These are phyloP conservation scores for Neurospora sublineolata DNA, from an alignment of 495 filamentous ascomycete species.

Conservation along the genomic window DNA sequence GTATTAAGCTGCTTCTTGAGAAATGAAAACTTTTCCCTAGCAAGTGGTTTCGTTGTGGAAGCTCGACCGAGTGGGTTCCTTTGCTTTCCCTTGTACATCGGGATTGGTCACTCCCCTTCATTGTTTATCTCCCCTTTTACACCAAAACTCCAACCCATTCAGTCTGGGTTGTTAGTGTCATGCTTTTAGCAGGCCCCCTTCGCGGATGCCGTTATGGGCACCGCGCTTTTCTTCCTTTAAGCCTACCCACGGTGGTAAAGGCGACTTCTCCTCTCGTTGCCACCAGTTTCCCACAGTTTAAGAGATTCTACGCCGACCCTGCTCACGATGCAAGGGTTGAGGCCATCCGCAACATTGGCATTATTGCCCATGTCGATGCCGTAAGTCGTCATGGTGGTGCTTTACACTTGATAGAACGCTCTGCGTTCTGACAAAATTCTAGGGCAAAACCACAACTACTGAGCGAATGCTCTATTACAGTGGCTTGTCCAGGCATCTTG, in stretches of 20 bases:
- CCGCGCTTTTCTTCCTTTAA: not conserved
- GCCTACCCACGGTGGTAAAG: not conserved
- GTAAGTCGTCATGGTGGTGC: constrained; percentile 33
- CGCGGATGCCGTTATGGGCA: constrained; percentile 11
- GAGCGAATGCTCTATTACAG: constrained; percentile 99
- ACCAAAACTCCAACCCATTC: not conserved
- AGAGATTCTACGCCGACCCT: not conserved
- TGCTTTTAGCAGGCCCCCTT: constrained; percentile 8
- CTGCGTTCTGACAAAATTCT: not conserved
- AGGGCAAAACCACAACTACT: constrained; percentile 98
- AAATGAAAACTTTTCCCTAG: not conserved
- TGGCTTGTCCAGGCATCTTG: constrained; percentile 74
- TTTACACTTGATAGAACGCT: constrained; percentile 2
- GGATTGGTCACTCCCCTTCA: not conserved
- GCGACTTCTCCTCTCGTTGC: not conserved
- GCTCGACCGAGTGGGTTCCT: not conserved
- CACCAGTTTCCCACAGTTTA: not conserved
- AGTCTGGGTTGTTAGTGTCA: not conserved
- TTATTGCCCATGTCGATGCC: constrained; percentile 98
- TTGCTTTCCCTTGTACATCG: not conserved
- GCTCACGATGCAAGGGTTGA: constrained; percentile 26
- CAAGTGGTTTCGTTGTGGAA: not conserved
- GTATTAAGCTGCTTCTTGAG: not conserved
- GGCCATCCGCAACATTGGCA: constrained; percentile 85
- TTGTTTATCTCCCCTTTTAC: not conserved